phyloP scores from a whole-genome alignment of 208 protist genomes.

The Leishmania mexicana region DNA sequence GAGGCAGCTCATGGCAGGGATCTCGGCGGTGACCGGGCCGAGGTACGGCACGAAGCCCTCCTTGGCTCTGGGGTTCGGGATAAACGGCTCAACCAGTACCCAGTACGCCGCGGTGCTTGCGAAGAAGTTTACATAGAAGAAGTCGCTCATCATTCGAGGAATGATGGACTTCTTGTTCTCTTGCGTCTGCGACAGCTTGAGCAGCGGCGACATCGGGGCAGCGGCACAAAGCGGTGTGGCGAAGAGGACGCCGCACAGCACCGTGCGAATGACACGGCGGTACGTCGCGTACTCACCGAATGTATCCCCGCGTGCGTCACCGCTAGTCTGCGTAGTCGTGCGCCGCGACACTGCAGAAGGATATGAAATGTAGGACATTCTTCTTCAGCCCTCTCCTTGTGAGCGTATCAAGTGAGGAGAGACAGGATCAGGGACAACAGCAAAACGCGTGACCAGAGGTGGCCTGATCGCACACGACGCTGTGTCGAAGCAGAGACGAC shows the following conservation, averaged over 20 bases:
- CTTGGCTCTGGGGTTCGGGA: constrained; percentile 37
- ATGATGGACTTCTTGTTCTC: constrained; percentile 63
- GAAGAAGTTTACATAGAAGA: constrained; percentile 72
- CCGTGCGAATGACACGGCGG: constrained; percentile 41
- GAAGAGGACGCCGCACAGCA: constrained; percentile 52
- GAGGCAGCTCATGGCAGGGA: constrained; percentile 54
- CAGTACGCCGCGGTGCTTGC: constrained; percentile 47
- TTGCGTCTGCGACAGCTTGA: constrained; percentile 63
- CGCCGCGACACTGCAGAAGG: not conserved
- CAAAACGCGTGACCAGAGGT: not conserved
- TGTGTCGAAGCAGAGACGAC: not conserved
- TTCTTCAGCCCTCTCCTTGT: not conserved
- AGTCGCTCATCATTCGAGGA: constrained; percentile 77
- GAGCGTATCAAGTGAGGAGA: not conserved
- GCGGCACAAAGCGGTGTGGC: constrained; percentile 49
- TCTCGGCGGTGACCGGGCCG: constrained; percentile 57
- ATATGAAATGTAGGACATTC: constrained; percentile 27
- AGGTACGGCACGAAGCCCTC: constrained; percentile 67
- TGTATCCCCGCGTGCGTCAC: constrained; percentile 4
- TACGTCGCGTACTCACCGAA: constrained; percentile 36
- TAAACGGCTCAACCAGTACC: constrained; percentile 46
- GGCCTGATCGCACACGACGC: not conserved
- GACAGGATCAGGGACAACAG: not conserved
- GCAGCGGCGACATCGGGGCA: constrained; percentile 51
- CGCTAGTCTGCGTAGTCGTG: too few species aligned